Evolutionary conservation across 116 monocot genomes (phyloP), one percentile per base, ranked within the genome.

Genomic region (Phalaenopsis hybrid): DNA sequence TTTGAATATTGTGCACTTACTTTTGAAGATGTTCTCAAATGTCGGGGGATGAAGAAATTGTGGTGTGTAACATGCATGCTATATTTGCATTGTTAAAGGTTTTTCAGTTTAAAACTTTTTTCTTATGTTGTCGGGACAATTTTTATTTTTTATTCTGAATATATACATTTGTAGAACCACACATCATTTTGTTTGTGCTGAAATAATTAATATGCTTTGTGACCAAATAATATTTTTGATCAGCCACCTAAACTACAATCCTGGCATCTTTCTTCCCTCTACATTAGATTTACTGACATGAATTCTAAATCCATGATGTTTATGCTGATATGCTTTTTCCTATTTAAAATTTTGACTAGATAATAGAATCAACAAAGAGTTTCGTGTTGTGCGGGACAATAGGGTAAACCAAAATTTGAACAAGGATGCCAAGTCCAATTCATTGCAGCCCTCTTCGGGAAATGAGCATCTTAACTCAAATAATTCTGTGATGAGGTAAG

Each of bases 331-430:
- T 73, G 41, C 73, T 34, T 31, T 73, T 73, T 67, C 28, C 28
- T 73, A 41, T 37, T 73, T 73, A 41, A 12, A 33, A 37, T 37
- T 73, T 73, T 73, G 73, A 43, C 41, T 73, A 73, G 73, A 83
- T 89, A 50, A 85, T 86, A 90, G 88, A 57, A 58, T 86, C 74
- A 85, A 81, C 73, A 82, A 76, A 44, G 84, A 94, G 80, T 94
- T 92, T 76, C 90, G 87, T 37, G 43, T 94, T 48, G 94, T 94
- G 72, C 90, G 89, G 82, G 94, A 94, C 77, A 92, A 92, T 57
- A 92, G 94, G 80, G 70, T 79, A 45, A 91, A 85, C 23, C 86
- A 85, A 48, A 85, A 78, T 82, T 70, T 18, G 3, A 80, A 80
- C 34, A 16, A 21, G 23, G 84, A 88, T 50, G 73, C 25, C 31